Evolutionary conservation across 495 filamentous ascomycete species (phyloP).

Genomic region (Evernia prunastri): DNA sequence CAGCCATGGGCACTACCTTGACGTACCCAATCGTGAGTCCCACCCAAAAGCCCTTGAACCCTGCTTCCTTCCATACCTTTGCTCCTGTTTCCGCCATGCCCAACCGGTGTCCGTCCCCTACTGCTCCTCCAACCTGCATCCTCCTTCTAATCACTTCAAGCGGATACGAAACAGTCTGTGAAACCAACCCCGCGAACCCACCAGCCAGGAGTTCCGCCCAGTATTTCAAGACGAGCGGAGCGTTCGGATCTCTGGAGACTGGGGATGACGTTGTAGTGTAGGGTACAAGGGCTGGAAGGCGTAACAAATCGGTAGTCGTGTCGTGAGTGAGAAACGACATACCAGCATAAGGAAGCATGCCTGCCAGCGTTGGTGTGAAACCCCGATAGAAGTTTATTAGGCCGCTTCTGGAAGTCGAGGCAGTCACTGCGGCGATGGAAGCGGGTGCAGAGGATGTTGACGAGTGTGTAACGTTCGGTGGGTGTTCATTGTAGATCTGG

Average conservation of each 20-base stretch:
- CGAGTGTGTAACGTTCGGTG: slow-evolving; percentile 27
- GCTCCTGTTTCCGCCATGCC: slow-evolving; percentile 70
- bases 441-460: slow-evolving; percentile 23
- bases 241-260: slow-evolving; percentile 24
- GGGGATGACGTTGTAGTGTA: slow-evolving; percentile 58
- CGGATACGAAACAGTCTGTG: slow-evolving; percentile 88
- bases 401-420: slow-evolving; percentile 52
- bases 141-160: slow-evolving; percentile 84
- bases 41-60: slow-evolving; percentile 81
- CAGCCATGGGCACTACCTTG: slow-evolving; percentile 88
- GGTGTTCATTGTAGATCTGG: slow-evolving; percentile 74
- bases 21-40: slow-evolving; percentile 91
- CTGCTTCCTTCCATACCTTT: slow-evolving; percentile 67
- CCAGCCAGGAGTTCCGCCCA: slow-evolving; percentile 85
- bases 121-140: slow-evolving; percentile 94
- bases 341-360: slow-evolving; percentile 95
- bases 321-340: slow-evolving; percentile 98
- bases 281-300: slow-evolving; percentile 52
- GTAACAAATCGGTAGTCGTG: slow-evolving; percentile 72
- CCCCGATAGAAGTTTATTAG: slow-evolving; percentile 91
- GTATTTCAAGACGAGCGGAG: slow-evolving; percentile 52
- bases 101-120: slow-evolving; percentile 77
- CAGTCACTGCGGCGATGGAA: slow-evolving; percentile 32
- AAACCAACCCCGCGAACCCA: slow-evolving; percentile 76
- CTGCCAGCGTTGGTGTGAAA: slow-evolving; percentile 79